Base-by-base conservation (phyloP, 2,329 filamentous ascomycete genomes). In the Cephalotrichum gorgonifer region DNA sequence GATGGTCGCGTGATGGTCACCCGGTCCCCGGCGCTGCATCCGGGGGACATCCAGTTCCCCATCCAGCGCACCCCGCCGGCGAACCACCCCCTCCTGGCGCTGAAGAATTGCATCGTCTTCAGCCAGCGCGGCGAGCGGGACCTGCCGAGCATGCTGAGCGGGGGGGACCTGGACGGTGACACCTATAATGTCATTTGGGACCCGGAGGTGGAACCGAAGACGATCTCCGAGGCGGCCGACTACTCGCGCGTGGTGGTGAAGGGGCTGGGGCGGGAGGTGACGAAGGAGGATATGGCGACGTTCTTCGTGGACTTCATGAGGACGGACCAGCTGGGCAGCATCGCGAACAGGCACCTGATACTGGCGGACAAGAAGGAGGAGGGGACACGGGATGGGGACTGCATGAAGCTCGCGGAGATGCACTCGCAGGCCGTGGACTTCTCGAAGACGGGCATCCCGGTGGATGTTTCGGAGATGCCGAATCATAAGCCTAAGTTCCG, bases 131-230 rank as follows among this genome's bases (percentile, higher is more conserved):
- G 89, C 0, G 25, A 56, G 0, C 78, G 88, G 15, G 88, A 94
- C 58, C 67, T 95, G 0, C 87, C 88, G 0, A 91, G 86, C 52
- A 76, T 84, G 62, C 70, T 95, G 0, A 85, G 84, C 48, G 88
- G 88, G 1, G 88, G 88, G 0, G 88, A 95, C 61, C 73, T 95
- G 0, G 88, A 93, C 54, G 88, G 88, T 0, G 89, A 95, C 60
- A 66, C 87, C 0, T 95, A 86, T 63, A 85, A 88, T 54, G 66
- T 94, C 45, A 86, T 94, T 44, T 93, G 78, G 73, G 87, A 94
- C 55, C 55, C 63, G 0, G 58, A 62, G 0, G 70, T 81, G 0
- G 61, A 74, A 2, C 71, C 76, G 0, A 38, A 55, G 11, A 22
- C 14, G 0, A 68, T 65, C 0, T 78, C 71, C n/a, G 0, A 3